Conservation (phyloP, 768 basidiomycete genomes). For the Serendipita sp. region DNA sequence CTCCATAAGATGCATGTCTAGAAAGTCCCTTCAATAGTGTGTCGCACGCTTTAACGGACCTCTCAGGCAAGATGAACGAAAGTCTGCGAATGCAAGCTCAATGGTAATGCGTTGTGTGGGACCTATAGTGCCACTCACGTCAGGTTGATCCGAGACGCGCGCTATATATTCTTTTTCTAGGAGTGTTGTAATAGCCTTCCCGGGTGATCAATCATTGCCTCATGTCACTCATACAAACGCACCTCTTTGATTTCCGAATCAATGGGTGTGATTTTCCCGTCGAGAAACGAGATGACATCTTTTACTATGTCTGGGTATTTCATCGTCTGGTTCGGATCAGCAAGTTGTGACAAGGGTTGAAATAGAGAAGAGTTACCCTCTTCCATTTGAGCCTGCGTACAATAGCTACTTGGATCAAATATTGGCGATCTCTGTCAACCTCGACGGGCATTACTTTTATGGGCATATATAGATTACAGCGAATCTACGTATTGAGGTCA, state of each 20-base stretch:
- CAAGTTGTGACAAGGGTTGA: background rate
- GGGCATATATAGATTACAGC: too few species aligned
- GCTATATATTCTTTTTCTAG: constrained; percentile 98
- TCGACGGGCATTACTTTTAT: too few species aligned
- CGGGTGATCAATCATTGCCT: constrained; percentile 13
- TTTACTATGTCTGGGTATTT: too few species aligned
- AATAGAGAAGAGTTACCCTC: constrained; percentile 25
- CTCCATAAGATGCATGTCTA: too few species aligned
- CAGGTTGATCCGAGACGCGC: constrained; percentile 77
- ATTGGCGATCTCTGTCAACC: constrained; percentile 96
- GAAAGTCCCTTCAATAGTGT: too few species aligned
- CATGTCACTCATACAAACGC: background rate
- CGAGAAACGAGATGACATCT: too few species aligned
- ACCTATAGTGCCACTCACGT: constrained; percentile 18
- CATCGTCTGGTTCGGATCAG: too few species aligned
- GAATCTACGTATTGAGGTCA: too few species aligned
- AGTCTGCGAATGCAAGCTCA: background rate
- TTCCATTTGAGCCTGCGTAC: constrained; percentile 83
- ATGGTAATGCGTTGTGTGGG: background rate
- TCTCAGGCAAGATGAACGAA: background rate
- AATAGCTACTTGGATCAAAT: constrained; percentile 20
- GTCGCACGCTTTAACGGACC: too few species aligned
- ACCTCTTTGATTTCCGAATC: constrained; percentile 96
- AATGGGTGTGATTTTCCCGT: constrained; percentile 84
- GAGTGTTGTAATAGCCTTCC: constrained; percentile 76